Percentiles rank a stretch among this genome's conserved stretches.
phyloP scores from a whole-genome alignment of 2,329 filamentous ascomycete genomes.

The Phaeosphaeria sp. region DNA sequence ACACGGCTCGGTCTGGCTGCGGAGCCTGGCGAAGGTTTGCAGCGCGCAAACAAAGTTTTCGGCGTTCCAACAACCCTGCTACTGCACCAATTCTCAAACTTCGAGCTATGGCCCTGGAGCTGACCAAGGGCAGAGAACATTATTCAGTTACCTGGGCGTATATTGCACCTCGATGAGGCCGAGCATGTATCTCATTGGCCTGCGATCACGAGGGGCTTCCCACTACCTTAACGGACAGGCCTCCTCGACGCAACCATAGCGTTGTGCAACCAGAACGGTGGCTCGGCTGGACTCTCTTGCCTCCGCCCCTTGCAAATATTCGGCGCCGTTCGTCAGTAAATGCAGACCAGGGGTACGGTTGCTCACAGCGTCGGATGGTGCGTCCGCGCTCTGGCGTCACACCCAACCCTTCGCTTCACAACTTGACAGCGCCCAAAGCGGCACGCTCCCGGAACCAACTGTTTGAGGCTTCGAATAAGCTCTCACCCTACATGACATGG shows the following conservation, averaged over 20 bases:
- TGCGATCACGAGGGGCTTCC: slow-evolving; percentile 18
- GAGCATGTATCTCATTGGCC: slow-evolving; percentile 28
- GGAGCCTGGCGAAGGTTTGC: slow-evolving; percentile 38
- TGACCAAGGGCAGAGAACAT: slow-evolving; percentile 33
- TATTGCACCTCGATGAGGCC: slow-evolving; percentile 22
- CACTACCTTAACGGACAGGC: slow-evolving; percentile 34
- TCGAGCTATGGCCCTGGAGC: slow-evolving; percentile 36
- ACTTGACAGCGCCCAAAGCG: slow-evolving; percentile 49
- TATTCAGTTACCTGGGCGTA: slow-evolving; percentile 40
- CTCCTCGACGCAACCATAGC: slow-evolving; percentile 32
- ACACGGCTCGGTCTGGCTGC: slow-evolving; percentile 33
- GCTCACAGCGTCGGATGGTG: slow-evolving; percentile 38
- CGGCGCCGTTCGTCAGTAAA: slow-evolving; percentile 38
- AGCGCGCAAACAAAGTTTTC: slow-evolving; percentile 46
- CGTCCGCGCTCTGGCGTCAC: slow-evolving; percentile 42
- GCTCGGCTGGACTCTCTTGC: slow-evolving; percentile 38
- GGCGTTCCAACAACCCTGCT: slow-evolving; percentile 44
- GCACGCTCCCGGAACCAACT: slow-evolving; percentile 47
- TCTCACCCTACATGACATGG: slow-evolving; percentile 39
- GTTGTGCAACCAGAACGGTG: slow-evolving; percentile 34
- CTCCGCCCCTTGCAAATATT: slow-evolving; percentile 30
- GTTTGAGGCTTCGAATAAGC: slow-evolving; percentile 49
- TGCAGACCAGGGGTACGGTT: slow-evolving; percentile 32
- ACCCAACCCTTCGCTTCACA: slow-evolving; percentile 46
- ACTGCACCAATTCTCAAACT: slow-evolving; percentile 48